Evolutionary conservation across 768 basidiomycete species (phyloP), one percentile per base, ranked within the genome.

Genomic region (Hortiboletus campestris): DNA sequence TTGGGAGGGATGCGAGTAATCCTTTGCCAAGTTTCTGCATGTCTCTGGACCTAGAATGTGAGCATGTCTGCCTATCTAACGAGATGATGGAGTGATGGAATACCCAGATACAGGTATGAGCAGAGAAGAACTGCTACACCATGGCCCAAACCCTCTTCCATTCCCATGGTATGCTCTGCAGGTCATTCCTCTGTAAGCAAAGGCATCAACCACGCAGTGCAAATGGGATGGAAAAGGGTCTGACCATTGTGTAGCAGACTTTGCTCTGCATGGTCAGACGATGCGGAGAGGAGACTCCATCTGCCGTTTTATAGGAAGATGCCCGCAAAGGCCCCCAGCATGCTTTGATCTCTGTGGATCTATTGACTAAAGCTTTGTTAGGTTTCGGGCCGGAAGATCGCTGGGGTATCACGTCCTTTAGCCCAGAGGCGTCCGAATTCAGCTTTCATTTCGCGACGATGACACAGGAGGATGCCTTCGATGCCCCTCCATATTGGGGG

Each of bases 161-260:
- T 77, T 76, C 76, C 72, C 76, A 77, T 77, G 76, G 76, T 78
- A 77, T 70, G 74, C 72, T 71, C 65, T 67, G 64, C 36, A 63
- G 59, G 55, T 54, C 45, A 51, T 46, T 40, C 60, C 56, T 60
- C 58, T 57, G 70, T 66, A 70, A 58, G 61, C 64, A 66, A 69
- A 71, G 70, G 66, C 19, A 43, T 61, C 54, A 56, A 63, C 62
- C 62, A 44, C 6, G 40, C 56, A 59, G 59, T 68, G 65, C 66
- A 69, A 55, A 69, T 67, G 67, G 36, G 66, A 57, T 42, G 58
- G 57, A 60, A 67, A 51, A 51, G 59, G 57, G 67, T 62, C 65
- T 64, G 67, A 62, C 66, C 67, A 64, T 55, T 40, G 56, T 53
- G 64, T 64, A 69, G 65, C 56, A 57, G 54, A n/a, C 52, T 57